Evolutionary conservation across 441 rosid species (phyloP).

Genomic region (Brassica balearica): DNA sequence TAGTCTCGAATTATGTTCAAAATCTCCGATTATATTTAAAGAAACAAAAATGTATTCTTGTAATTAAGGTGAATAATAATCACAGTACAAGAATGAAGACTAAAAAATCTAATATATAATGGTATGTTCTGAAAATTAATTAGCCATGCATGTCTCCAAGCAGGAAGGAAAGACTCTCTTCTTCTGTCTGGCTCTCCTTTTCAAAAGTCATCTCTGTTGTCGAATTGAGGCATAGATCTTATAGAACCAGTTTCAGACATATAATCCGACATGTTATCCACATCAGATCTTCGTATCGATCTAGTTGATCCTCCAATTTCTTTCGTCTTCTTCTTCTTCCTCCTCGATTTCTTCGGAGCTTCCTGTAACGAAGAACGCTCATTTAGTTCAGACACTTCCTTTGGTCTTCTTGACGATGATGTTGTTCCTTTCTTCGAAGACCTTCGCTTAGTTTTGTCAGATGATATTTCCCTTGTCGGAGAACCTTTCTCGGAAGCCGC

Average conservation of each 20-base stretch:
- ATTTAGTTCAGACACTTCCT: conserved; percentile 11
- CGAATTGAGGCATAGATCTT: conserved; percentile 44
- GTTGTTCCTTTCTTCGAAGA: conserved; percentile 47
- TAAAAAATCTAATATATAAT: conserved; percentile 4
- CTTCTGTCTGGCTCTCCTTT: background rate
- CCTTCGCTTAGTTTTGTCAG: conserved; percentile 49
- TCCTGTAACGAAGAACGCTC: conserved; percentile 37
- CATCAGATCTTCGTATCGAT: conserved; percentile 50
- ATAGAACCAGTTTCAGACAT: conserved; percentile 47
- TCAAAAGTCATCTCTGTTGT: conserved; percentile 40
- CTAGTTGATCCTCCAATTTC: conserved; percentile 51
- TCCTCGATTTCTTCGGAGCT: conserved; percentile 50
- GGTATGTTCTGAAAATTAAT: conserved; percentile 7
- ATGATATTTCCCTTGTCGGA: conserved; percentile 49
- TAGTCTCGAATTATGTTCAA: background rate
- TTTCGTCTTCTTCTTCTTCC: conserved; percentile 65
- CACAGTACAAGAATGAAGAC: background rate
- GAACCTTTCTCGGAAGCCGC: conserved; percentile 41
- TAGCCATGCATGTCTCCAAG: background rate
- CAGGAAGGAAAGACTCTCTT: background rate
- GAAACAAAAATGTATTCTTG: background rate
- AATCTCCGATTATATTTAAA: background rate
- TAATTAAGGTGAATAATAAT: conserved; percentile 1
- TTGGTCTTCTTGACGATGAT: conserved; percentile 32
- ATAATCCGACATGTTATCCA: conserved; percentile 37